Evolutionary conservation across 805 yeast species (phyloP).

Genomic region (Pichia nakasei): DNA sequence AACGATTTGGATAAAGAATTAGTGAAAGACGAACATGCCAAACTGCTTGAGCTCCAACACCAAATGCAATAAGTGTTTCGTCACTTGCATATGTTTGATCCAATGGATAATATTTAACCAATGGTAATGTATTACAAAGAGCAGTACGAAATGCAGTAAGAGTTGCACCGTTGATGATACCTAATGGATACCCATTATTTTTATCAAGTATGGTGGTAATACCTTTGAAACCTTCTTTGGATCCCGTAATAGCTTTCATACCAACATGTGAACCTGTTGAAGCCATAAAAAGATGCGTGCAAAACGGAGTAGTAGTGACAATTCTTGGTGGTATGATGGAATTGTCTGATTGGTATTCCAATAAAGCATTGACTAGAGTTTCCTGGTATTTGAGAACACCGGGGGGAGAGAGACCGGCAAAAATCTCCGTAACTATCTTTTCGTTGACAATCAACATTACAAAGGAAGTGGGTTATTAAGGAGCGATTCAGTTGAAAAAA

Average conservation of each 20-base stretch:
- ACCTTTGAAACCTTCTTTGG: conserved; percentile 52
- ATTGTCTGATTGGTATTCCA: conserved; percentile 34
- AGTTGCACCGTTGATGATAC: conserved; percentile 48
- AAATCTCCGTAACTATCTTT: conserved; percentile 22
- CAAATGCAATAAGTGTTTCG: conserved; percentile 35
- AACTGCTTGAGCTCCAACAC: conserved; percentile 55
- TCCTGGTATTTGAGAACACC: conserved; percentile 30
- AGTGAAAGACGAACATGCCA: conserved; percentile 50
- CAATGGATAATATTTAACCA: conserved; percentile 29
- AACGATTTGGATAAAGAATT: conserved; percentile 29
- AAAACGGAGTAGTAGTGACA: conserved; percentile 31
- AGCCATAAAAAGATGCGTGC: conserved; percentile 56
- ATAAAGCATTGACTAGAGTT: conserved; percentile 30
- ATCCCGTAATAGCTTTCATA: conserved; percentile 51
- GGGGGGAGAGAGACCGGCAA: conserved; percentile 19
- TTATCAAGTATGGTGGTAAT: conserved; percentile 43
- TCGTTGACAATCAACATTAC: conserved; percentile 31
- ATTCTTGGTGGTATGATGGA: conserved; percentile 47
- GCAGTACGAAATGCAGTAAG: conserved; percentile 65
- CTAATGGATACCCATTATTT: conserved; percentile 40
- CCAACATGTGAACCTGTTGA: conserved; percentile 50
- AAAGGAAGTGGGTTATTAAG: too few species aligned
- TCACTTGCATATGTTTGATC: conserved; percentile 13
- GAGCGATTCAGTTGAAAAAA: too few species aligned
- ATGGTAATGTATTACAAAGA: conserved; percentile 41